These are phyloP conservation scores for Vanilla planifolia DNA, from an alignment of 106 monocot species.

Conservation along the genomic window DNA sequence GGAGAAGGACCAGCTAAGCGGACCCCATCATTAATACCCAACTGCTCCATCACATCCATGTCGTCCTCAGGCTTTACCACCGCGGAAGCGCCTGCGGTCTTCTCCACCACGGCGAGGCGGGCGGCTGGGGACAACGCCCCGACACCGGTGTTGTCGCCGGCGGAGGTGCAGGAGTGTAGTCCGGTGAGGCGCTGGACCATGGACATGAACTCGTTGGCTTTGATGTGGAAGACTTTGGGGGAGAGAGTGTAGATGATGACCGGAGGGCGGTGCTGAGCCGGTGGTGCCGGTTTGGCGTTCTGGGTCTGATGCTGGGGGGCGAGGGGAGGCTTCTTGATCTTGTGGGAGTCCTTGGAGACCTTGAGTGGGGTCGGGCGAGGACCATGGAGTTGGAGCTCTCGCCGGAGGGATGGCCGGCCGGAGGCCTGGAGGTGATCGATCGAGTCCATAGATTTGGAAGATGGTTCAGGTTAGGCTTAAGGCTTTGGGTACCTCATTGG, in stretches of 20 bases:
- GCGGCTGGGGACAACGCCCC: slow-evolving; percentile 18
- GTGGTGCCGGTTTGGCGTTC: slow-evolving; percentile 40
- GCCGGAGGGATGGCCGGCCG: slow-evolving; percentile 8
- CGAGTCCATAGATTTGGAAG: too few relatives aligned
- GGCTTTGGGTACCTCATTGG: too few relatives aligned
- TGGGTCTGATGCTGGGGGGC: slow-evolving; percentile 11
- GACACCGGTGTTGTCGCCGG: not conserved
- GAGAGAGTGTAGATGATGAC: slow-evolving; percentile 53
- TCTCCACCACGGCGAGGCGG: slow-evolving; percentile 14
- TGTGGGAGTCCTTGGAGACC: slow-evolving; percentile 53
- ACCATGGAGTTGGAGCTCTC: slow-evolving; percentile 43
- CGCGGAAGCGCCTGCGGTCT: too few relatives aligned
- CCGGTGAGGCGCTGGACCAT: slow-evolving; percentile 56
- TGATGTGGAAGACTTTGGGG: slow-evolving; percentile 44
- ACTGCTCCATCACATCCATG: not conserved
- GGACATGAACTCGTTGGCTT: slow-evolving; percentile 43
- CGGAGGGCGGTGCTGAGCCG: slow-evolving; percentile 9
- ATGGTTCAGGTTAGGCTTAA: too few relatives aligned
- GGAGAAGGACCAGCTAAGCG: not conserved
- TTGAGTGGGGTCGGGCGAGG: slow-evolving; percentile 58
- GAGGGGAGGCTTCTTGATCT: slow-evolving; percentile 52
- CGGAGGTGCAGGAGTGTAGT: slow-evolving; percentile 12
- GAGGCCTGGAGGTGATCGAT: too few relatives aligned
- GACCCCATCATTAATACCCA: not conserved
- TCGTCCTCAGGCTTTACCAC: not conserved